Evolutionary conservation across 768 basidiomycete genomes (phyloP).

Genomic region (Cyclocybe cylindracea): DNA sequence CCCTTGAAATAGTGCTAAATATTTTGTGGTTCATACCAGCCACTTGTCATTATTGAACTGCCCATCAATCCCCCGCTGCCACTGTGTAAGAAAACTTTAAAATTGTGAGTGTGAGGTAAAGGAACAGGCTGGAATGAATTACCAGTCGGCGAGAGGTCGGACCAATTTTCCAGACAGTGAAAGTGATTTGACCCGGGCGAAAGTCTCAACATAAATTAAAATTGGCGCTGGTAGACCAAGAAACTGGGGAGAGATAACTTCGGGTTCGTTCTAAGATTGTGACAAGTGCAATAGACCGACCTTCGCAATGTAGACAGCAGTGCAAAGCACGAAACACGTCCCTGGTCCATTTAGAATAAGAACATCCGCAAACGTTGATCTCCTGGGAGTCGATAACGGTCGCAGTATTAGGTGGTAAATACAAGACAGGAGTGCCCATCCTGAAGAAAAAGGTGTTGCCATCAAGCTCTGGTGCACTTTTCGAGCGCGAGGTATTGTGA

Average conservation of each 20-base stretch:
- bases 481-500: conserved; percentile 85
- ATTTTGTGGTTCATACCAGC: conserved; percentile 9
- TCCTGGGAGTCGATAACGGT: conserved; percentile 41
- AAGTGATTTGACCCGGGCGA: conserved; percentile 80
- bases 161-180: conserved; percentile 87
- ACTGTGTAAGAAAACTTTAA: conserved; percentile 82
- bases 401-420: conserved; percentile 59
- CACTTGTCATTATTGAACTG: conserved; percentile 10
- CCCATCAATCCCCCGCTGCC: conserved; percentile 47
- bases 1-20: conserved; percentile 1
- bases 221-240: conserved; percentile 70
- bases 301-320: conserved; percentile 69
- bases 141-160: conserved; percentile 81
- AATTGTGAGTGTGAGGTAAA: background rate
- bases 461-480: conserved; percentile 79
- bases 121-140: conserved; percentile 14
- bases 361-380: conserved; percentile 59
- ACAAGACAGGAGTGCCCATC: conserved; percentile 60
- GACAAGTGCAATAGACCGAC: conserved; percentile 33
- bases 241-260: conserved; percentile 48
- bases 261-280: background rate
- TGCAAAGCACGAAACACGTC: conserved; percentile 81
- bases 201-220: conserved; percentile 90
- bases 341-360: conserved; percentile 94
- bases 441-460: conserved; percentile 67